Conservation (phyloP, 257 asterid species). For the Ilex aquifolium region DNA sequence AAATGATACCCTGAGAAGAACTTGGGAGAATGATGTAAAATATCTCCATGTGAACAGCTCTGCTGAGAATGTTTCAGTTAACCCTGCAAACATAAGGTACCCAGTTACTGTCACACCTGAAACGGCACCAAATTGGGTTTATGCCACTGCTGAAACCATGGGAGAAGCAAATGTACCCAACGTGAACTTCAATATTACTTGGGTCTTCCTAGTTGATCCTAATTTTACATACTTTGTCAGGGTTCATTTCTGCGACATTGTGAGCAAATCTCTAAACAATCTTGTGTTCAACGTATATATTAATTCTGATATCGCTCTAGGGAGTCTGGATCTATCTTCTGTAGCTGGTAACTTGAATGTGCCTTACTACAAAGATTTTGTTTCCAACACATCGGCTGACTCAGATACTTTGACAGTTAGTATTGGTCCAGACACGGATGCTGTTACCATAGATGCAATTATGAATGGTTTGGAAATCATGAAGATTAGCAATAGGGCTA, state of each 20-base stretch:
- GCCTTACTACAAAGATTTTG: conserved; percentile 52
- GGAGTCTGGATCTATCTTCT: conserved; percentile 46
- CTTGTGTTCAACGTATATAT: conserved; percentile 50
- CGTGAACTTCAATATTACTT: conserved; percentile 65
- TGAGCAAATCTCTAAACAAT: conserved; percentile 55
- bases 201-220: conserved; percentile 64
- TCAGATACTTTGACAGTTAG: conserved; percentile 50
- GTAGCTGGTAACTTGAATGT: conserved; percentile 43
- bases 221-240: conserved; percentile 47
- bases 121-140: conserved; percentile 61
- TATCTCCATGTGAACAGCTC: conserved; percentile 69
- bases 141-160: conserved; percentile 75
- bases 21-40: conserved; percentile 66
- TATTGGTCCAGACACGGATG: conserved; percentile 48
- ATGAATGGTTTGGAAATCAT: conserved; percentile 68
- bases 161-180: conserved; percentile 54
- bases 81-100: conserved; percentile 47
- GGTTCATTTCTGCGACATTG: conserved; percentile 71
- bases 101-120: conserved; percentile 39
- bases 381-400: conserved; percentile 27
- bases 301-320: conserved; percentile 45
- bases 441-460: conserved; percentile 44
- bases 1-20: conserved; percentile 69
- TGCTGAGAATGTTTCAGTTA: conserved; percentile 40
- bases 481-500: conserved; percentile 65